These are phyloP conservation scores for Infundibulicybe gibba DNA, from an alignment of 768 basidiomycete genomes.

Conservation along the genomic window DNA sequence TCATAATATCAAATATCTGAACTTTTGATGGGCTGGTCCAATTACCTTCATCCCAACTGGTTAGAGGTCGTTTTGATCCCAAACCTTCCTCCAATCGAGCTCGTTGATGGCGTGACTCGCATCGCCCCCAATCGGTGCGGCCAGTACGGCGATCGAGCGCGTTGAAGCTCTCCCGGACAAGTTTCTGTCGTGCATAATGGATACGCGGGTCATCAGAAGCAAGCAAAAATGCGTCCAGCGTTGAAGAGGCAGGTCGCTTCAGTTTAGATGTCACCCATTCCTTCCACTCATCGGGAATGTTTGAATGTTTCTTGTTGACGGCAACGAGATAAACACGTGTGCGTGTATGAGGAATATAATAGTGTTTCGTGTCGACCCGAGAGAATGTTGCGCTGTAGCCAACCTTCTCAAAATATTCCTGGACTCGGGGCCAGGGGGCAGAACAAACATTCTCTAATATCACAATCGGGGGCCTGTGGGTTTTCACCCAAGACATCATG, in stretches of 20 bases:
- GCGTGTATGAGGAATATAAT: slow-evolving; percentile 93
- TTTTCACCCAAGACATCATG: slow-evolving; percentile 90
- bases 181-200: slow-evolving; percentile 81
- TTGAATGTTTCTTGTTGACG: slow-evolving; percentile 58
- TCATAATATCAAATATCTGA: neutral
- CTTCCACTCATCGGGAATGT: slow-evolving; percentile 69
- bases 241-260: slow-evolving; percentile 82
- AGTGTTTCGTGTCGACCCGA: slow-evolving; percentile 82
- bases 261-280: slow-evolving; percentile 55
- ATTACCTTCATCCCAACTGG: slow-evolving; percentile 88
- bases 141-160: slow-evolving; percentile 67
- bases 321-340: slow-evolving; percentile 87
- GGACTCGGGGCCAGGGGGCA: slow-evolving; percentile 84
- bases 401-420: slow-evolving; percentile 67
- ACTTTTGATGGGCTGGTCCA: slow-evolving; percentile 1
- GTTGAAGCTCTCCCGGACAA: slow-evolving; percentile 66
- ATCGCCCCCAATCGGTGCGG: slow-evolving; percentile 86
- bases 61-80: slow-evolving; percentile 81
- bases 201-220: slow-evolving; percentile 90
- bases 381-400: slow-evolving; percentile 70
- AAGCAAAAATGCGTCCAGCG: slow-evolving; percentile 89
- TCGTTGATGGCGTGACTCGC: slow-evolving; percentile 88
- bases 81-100: slow-evolving; percentile 81
- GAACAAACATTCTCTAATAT: slow-evolving; percentile 92
- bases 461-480: slow-evolving; percentile 86